Evolutionary conservation across 2,329 filamentous ascomycete species (phyloP), one percentile per base, ranked within the genome.

Genomic region (Calonectria montana): DNA sequence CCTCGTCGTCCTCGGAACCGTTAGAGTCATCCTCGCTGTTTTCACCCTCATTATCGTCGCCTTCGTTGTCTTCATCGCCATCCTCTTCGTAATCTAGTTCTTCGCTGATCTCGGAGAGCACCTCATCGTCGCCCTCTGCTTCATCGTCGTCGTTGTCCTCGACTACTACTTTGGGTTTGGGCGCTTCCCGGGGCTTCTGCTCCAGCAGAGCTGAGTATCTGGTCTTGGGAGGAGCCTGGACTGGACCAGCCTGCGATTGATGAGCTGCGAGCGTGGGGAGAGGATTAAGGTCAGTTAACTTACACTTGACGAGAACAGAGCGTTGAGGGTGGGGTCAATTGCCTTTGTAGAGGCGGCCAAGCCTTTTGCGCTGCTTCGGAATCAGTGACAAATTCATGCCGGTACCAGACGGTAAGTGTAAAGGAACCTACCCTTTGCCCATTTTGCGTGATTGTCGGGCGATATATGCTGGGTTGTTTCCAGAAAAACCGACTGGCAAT

Each of bases 281-380:
- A 25, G 37, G 16, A 72, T 13, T 41, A 12, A 43, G 53, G 69
- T 72, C 65, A 70, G 67, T 67, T 55, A 71, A 88, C 92, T 85
- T 88, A 94, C 93, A 86, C 93, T 95, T 69, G 88, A 86, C 69
- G 92, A 88, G 84, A 95, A 95, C 45, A 95, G 87, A 73, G 92
- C 91, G 79, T 92, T 88, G 76, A 95, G 86, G 68, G 88, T 85
- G 81, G 93, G 92, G 86, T 95, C 93, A 72, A 95, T 86, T 71
- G 88, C 87, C 82, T 89, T 89, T 69, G 85, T 83, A 41, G 87
- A 83, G 73, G 85, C 86, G 64, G 82, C 75, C 72, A 90, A 77
- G 69, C 78, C 77, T 55, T 80, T 77, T 80, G 83, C 83, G 75
- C 85, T 88, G 73, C 25, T 63, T 70, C 43, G 53, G 35, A 65